These are phyloP conservation scores for Psidium guajava DNA, from an alignment of 345 rosid species.

Conservation along the genomic window DNA sequence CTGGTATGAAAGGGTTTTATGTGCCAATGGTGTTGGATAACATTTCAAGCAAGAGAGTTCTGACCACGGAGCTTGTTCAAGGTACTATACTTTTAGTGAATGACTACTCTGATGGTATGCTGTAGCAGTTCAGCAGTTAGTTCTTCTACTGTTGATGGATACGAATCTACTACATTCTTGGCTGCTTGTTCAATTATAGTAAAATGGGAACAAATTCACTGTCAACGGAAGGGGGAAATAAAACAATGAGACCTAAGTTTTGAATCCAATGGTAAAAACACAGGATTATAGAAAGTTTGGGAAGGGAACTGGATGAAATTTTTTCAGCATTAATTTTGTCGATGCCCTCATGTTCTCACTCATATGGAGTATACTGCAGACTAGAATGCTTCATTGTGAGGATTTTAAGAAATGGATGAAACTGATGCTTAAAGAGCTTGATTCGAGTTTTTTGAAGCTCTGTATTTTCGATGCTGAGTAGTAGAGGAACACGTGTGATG, in stretches of 20 bases:
- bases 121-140: not conserved
- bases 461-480: not conserved
- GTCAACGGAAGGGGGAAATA: not conserved
- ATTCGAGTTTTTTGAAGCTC: not conserved
- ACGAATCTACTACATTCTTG: not conserved
- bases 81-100: slow-evolving; percentile 29
- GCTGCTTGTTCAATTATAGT: not conserved
- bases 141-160: not conserved
- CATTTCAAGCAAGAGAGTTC: slow-evolving; percentile 66
- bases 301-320: not conserved
- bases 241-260: not conserved
- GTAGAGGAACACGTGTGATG: not conserved
- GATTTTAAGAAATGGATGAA: not conserved
- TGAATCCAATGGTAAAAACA: not conserved
- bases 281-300: not conserved
- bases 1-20: slow-evolving; percentile 45
- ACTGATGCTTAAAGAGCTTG: not conserved
- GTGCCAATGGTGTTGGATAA: slow-evolving; percentile 76
- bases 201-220: not conserved
- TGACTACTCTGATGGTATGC: not conserved
- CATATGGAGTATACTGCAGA: not conserved
- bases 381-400: not conserved
- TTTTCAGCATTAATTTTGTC: not conserved
- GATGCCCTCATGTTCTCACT: not conserved
- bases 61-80: slow-evolving; percentile 72